Evolutionary conservation across 176 grass and related monocot genomes (phyloP).

Genomic region (Musa itinerans): DNA sequence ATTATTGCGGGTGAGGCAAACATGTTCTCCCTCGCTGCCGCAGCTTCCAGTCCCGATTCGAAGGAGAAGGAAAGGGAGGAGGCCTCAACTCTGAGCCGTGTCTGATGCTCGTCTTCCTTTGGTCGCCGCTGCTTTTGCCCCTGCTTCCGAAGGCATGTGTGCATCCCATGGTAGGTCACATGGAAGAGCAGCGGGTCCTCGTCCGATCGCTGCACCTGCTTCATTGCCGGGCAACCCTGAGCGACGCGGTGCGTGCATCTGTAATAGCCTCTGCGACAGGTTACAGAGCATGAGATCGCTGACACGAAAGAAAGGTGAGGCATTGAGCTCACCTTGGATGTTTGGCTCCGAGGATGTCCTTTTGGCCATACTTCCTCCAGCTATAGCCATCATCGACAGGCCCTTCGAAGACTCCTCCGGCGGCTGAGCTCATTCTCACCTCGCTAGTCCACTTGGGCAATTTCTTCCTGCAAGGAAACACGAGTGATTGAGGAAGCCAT

Average conservation of each 20-base stretch:
- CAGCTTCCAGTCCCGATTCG: no score
- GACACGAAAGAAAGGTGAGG: not conserved
- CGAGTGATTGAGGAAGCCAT: not conserved
- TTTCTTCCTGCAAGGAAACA: conserved; percentile 36
- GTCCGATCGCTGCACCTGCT: conserved; percentile 73
- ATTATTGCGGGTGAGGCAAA: no score
- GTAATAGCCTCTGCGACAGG: conserved; percentile 58
- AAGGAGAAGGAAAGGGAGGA: no score
- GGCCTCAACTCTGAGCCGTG: no score
- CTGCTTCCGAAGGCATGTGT: conserved; percentile 41
- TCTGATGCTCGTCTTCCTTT: conserved; percentile 14
- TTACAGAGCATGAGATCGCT: no score
- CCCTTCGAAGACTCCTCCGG: conserved; percentile 16
- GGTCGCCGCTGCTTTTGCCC: not conserved
- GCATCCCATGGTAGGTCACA: conserved; percentile 52
- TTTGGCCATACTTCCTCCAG: conserved; percentile 97
- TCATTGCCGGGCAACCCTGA: conserved; percentile 52
- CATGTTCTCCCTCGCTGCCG: not conserved
- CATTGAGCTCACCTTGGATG: conserved; percentile 57
- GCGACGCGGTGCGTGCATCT: conserved; percentile 59
- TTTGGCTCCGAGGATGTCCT: conserved; percentile 79
- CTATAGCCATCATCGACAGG: conserved; percentile 50
- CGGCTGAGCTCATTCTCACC: conserved; percentile 27
- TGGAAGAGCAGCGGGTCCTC: conserved; percentile 51
- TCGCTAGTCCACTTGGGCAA: conserved; percentile 30